phyloP scores from a whole-genome alignment of 768 basidiomycete species.

The Termitomyces sp. region DNA sequence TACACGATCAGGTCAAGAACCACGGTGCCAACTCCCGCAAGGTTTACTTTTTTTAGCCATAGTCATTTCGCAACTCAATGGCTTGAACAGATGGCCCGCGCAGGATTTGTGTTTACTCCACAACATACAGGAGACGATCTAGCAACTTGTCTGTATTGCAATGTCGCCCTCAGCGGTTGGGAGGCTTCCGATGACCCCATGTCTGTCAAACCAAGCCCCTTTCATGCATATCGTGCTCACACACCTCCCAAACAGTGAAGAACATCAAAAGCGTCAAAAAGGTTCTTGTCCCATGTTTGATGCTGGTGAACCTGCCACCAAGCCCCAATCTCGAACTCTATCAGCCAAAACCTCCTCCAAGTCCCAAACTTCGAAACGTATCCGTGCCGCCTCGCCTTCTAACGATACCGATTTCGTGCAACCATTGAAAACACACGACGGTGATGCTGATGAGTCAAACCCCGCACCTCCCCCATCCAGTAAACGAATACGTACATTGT shows the following conservation, averaged over 20 bases:
- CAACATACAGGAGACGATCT: slow-evolving; percentile 67
- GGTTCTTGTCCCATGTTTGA: slow-evolving; percentile 38
- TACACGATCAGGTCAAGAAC: slow-evolving; percentile 54
- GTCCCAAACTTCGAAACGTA: slow-evolving; percentile 19
- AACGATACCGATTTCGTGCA: slow-evolving; percentile 31
- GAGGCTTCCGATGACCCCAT: slow-evolving; percentile 81
- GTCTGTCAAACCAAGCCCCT: slow-evolving; percentile 41
- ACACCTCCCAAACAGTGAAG: slow-evolving; percentile 42
- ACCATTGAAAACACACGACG: slow-evolving; percentile 37
- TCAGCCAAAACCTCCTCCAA: slow-evolving; percentile 26
- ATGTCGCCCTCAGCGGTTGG: slow-evolving; percentile 80
- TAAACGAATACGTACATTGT: slow-evolving; percentile 10
- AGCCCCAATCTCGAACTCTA: slow-evolving; percentile 21
- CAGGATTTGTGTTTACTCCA: slow-evolving; percentile 83
- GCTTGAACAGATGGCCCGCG: slow-evolving; percentile 69
- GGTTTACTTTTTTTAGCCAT: slow-evolving; percentile 28
- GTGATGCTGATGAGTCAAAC: slow-evolving; percentile 21
- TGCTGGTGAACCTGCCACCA: slow-evolving; percentile 14
- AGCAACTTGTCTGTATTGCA: slow-evolving; percentile 83
- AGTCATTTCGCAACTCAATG: not conserved
- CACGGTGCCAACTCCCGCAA: slow-evolving; percentile 72
- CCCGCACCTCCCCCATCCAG: slow-evolving; percentile 12
- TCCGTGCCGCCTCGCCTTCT: slow-evolving; percentile 21
- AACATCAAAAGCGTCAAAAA: slow-evolving; percentile 64
- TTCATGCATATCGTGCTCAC: slow-evolving; percentile 6